A percentile compares a stretch with the other conserved stretches of the same genome.
Evolutionary conservation across 2,329 filamentous ascomycete species (phyloP).

Genomic region (Penicillium concentricum): DNA sequence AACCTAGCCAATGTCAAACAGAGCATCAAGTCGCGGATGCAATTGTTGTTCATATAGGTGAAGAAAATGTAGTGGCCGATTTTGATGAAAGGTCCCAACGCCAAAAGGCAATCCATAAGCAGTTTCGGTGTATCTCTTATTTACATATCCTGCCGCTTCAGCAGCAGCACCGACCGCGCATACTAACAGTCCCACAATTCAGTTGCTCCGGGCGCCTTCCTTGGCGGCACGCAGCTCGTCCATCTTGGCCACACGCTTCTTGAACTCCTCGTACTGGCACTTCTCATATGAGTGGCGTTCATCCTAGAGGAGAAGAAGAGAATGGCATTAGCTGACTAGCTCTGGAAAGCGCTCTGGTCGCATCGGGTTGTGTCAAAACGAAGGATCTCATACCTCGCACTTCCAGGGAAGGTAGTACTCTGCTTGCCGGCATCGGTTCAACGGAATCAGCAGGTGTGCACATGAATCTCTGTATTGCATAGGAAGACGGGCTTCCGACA

Average conservation of each 20-base stretch:
- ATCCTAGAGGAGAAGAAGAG: constrained; percentile 56
- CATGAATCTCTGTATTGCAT: constrained; percentile 93
- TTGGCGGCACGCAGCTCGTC: constrained; percentile 87
- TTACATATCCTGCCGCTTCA: constrained; percentile 38
- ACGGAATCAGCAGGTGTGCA: constrained; percentile 87
- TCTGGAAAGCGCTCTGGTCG: background rate
- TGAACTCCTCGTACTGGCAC: constrained; percentile 98
- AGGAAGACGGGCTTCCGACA: constrained; percentile 86
- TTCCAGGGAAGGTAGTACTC: constrained; percentile 97
- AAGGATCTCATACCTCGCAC: constrained; percentile 70
- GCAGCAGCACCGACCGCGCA: constrained; percentile 27
- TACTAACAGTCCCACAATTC: constrained; percentile 24
- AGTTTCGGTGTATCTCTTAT: constrained; percentile 38
- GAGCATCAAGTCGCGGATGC: background rate
- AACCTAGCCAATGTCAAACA: background rate
- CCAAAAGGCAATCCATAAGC: constrained; percentile 37
- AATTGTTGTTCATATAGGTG: background rate
- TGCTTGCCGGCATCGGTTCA: constrained; percentile 90
- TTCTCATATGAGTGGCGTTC: constrained; percentile 98
- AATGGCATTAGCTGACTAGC: constrained; percentile 2
- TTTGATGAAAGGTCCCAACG: constrained; percentile 30
- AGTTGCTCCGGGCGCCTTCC: constrained; percentile 83
- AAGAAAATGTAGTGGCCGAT: background rate
- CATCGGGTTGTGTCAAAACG: background rate
- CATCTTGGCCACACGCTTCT: constrained; percentile 98